A percentile compares a stretch with the other conserved stretches of the same genome.
phyloP scores from a whole-genome alignment of 148 eudicot species.

The Dysphania ambrosioides region DNA sequence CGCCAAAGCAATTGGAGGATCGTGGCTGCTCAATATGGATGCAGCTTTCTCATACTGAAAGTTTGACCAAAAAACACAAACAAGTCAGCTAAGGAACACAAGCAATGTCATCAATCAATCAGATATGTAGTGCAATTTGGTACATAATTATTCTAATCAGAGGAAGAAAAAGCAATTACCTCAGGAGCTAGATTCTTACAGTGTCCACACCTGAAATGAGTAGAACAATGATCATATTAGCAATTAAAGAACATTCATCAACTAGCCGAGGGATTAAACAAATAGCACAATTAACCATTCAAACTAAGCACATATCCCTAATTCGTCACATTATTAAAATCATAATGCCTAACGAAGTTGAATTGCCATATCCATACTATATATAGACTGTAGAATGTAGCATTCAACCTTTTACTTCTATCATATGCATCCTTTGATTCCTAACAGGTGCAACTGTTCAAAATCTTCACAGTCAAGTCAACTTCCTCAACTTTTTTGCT shows the following conservation, averaged over 20 bases:
- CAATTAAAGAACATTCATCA: no score
- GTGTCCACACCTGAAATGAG: slow-evolving; percentile 73
- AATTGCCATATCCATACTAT: no score
- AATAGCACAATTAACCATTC: background rate
- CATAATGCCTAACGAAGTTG: background rate
- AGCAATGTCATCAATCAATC: background rate
- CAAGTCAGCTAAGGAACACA: slow-evolving; percentile 1
- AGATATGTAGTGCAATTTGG: background rate
- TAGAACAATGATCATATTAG: background rate
- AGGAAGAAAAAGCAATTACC: slow-evolving; percentile 35
- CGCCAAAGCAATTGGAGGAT: slow-evolving; percentile 65
- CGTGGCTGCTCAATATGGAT: slow-evolving; percentile 48
- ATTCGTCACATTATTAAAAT: background rate
- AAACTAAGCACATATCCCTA: background rate
- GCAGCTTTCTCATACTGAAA: slow-evolving; percentile 87
- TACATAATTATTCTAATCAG: background rate
- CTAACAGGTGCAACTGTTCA: no score
- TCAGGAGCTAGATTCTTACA: slow-evolving; percentile 86
- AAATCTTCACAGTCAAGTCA: background rate
- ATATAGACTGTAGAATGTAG: no score
- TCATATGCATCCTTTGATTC: no score
- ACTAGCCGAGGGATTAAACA: background rate
- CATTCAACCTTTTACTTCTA: no score
- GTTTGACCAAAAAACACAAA: slow-evolving; percentile 4
- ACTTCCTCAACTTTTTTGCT: background rate